A percentile compares a stretch with the other conserved stretches of the same genome.
These are phyloP conservation scores for Trichocladium antarcticum DNA, from an alignment of 495 filamentous ascomycete species.

Conservation along the genomic window DNA sequence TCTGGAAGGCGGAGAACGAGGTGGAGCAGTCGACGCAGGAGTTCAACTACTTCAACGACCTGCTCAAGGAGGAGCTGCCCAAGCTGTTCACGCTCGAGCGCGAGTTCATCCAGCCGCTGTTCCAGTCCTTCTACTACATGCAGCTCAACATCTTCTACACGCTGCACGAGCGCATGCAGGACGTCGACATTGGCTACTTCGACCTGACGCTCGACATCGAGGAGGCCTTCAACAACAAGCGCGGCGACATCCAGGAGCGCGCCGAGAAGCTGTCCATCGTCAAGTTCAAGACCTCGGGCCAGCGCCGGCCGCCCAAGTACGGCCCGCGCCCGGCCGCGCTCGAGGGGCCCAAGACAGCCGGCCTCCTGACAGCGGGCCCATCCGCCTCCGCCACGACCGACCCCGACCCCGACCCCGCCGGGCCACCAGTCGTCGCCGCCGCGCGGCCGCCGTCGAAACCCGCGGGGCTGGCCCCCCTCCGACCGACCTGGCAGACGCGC, in stretches of 20 bases:
- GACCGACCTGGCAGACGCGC: slow-evolving; percentile 18
- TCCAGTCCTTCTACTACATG: slow-evolving; percentile 99
- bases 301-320: slow-evolving; percentile 44
- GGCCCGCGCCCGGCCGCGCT: slow-evolving; percentile 32
- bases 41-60: slow-evolving; percentile 91
- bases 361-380: slow-evolving; percentile 31
- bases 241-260: slow-evolving; percentile 71
- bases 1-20: slow-evolving; percentile 91
- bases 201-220: slow-evolving; percentile 82
- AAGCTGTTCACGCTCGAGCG: slow-evolving; percentile 86
- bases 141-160: slow-evolving; percentile 99
- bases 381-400: slow-evolving; percentile 19
- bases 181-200: slow-evolving; percentile 93
- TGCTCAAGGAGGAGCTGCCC: slow-evolving; percentile 90
- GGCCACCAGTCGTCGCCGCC: background rate
- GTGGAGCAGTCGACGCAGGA: slow-evolving; percentile 88
- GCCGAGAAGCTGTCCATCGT: slow-evolving; percentile 73
- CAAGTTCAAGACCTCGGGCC: slow-evolving; percentile 77
- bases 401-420: slow-evolving; percentile 6
- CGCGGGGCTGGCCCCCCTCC: background rate
- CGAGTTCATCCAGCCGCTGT: slow-evolving; percentile 93
- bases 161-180: slow-evolving; percentile 94
- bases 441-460: background rate
- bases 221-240: slow-evolving; percentile 77
- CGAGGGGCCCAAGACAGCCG: slow-evolving; percentile 30